A percentile compares a stretch with the other conserved stretches of the same genome.
Conservation (phyloP, 805 yeast species). For the Pichia exigua region DNA sequence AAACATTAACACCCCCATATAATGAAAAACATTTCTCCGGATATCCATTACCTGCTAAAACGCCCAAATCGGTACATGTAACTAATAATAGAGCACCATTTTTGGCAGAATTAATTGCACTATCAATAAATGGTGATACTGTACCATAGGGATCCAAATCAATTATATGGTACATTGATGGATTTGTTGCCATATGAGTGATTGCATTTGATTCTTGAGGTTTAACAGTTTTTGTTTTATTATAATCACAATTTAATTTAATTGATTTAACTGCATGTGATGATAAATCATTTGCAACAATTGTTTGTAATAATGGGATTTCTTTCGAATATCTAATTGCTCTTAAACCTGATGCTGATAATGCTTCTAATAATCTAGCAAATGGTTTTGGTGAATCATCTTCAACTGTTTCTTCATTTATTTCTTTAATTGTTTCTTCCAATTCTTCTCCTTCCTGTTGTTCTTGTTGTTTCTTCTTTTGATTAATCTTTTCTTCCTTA, state of each 20-base stretch:
- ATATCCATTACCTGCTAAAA: slow-evolving; percentile 90
- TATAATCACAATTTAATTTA: slow-evolving; percentile 59
- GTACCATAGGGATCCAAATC: slow-evolving; percentile 98
- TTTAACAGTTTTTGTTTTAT: slow-evolving; percentile 50
- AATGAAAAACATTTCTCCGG: slow-evolving; percentile 95
- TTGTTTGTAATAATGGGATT: slow-evolving; percentile 61
- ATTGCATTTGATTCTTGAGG: slow-evolving; percentile 90
- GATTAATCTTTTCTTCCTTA: slow-evolving; percentile 9
- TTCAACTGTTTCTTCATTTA: slow-evolving; percentile 4
- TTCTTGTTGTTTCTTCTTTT: slow-evolving; percentile 10
- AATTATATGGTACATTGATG: slow-evolving; percentile 64
- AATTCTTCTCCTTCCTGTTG: slow-evolving; percentile 4
- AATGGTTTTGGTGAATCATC: slow-evolving; percentile 30
- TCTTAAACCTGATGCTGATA: slow-evolving; percentile 91
- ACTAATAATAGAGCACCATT: slow-evolving; percentile 83
- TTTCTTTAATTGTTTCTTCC: slow-evolving; percentile 11
- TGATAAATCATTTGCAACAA: slow-evolving; percentile 86
- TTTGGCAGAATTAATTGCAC: slow-evolving; percentile 76
- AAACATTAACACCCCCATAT: slow-evolving; percentile 87
- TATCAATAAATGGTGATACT: slow-evolving; percentile 91
- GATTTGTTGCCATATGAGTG: slow-evolving; percentile 55
- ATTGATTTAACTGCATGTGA: slow-evolving; percentile 82
- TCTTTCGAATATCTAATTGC: slow-evolving; percentile 92
- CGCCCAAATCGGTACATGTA: slow-evolving; percentile 95
- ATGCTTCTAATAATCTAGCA: slow-evolving; percentile 75